These are phyloP conservation scores for Rhizophagus prolifer DNA, from an alignment of 192 early-diverging fungal species.

Conservation along the genomic window DNA sequence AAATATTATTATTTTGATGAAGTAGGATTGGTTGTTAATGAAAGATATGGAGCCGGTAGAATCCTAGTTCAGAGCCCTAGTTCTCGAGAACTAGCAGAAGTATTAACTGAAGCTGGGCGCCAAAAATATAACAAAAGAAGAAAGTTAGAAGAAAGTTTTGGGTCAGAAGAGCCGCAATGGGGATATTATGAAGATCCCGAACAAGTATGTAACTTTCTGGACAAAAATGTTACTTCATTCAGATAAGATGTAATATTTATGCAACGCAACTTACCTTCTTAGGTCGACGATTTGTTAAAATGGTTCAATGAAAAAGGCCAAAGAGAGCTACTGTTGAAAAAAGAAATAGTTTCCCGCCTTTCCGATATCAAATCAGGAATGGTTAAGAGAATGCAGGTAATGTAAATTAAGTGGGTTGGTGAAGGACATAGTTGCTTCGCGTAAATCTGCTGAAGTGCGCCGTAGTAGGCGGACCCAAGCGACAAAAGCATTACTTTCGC, in stretches of 20 bases:
- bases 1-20: slow-evolving; percentile 91
- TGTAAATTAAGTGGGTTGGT: not conserved
- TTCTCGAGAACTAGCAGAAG: slow-evolving; percentile 47
- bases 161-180: slow-evolving; percentile 36
- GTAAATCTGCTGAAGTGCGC: not conserved
- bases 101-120: slow-evolving; percentile 44
- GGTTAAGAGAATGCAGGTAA: slow-evolving; percentile 52
- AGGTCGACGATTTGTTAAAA: slow-evolving; percentile 66
- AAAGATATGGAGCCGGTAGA: slow-evolving; percentile 51
- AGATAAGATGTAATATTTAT: not conserved
- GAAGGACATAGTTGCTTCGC: slow-evolving; percentile 3
- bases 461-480: slow-evolving; percentile 18
- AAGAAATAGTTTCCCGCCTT: slow-evolving; percentile 55
- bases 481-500: slow-evolving; percentile 1
- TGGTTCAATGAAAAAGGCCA: slow-evolving; percentile 81
- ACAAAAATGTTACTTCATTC: not conserved
- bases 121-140: slow-evolving; percentile 32
- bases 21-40: slow-evolving; percentile 54
- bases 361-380: slow-evolving; percentile 51
- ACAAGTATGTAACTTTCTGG: slow-evolving; percentile 35
- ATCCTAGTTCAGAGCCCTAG: slow-evolving; percentile 61
- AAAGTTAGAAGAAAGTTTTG: slow-evolving; percentile 33
- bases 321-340: slow-evolving; percentile 65
- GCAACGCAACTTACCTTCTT: slow-evolving; percentile 1
- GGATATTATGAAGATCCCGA: slow-evolving; percentile 44